These are phyloP conservation scores for Aquilaria agallochum DNA, from an alignment of 441 rosid genomes.

Conservation along the genomic window DNA sequence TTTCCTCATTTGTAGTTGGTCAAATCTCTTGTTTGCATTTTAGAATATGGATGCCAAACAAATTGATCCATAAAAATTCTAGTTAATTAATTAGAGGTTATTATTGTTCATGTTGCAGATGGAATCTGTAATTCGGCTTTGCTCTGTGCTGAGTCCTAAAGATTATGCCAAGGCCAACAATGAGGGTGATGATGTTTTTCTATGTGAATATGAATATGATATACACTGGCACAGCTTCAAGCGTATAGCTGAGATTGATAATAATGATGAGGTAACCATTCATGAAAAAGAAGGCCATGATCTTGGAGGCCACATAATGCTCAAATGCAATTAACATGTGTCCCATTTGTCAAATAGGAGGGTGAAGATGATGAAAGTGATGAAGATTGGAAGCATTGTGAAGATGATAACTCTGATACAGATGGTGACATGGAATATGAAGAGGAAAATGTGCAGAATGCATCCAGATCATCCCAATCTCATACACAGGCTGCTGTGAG, in stretches of 20 bases:
- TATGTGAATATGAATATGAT: conserved; percentile 96
- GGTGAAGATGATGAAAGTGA: conserved; percentile 64
- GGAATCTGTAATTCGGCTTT: conserved; percentile 80
- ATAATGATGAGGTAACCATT: conserved; percentile 43
- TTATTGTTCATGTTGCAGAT: conserved; percentile 39
- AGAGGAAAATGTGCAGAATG: conserved; percentile 38
- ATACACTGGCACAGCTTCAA: conserved; percentile 87
- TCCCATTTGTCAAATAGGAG: conserved; percentile 25
- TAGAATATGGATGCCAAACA: too few species aligned
- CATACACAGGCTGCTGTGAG: conserved; percentile 64
- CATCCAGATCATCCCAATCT: conserved; percentile 33
- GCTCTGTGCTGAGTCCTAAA: conserved; percentile 69
- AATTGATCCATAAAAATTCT: too few species aligned
- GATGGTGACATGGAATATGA: conserved; percentile 65
- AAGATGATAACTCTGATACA: conserved; percentile 44
- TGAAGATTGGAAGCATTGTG: conserved; percentile 62
- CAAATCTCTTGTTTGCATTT: too few species aligned
- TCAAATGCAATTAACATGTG: conserved; percentile 7
- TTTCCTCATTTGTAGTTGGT: too few species aligned
- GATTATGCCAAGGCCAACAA: conserved; percentile 68
- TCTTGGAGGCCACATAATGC: not conserved
- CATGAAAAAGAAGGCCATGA: conserved; percentile 6
- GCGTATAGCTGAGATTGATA: conserved; percentile 73
- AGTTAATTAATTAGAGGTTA: not conserved
- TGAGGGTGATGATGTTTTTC: conserved; percentile 86